A percentile compares a stretch with the other conserved stretches of the same genome.
phyloP scores from a whole-genome alignment of 352 stramenopile genomes.

The Pythium dissotocum region DNA sequence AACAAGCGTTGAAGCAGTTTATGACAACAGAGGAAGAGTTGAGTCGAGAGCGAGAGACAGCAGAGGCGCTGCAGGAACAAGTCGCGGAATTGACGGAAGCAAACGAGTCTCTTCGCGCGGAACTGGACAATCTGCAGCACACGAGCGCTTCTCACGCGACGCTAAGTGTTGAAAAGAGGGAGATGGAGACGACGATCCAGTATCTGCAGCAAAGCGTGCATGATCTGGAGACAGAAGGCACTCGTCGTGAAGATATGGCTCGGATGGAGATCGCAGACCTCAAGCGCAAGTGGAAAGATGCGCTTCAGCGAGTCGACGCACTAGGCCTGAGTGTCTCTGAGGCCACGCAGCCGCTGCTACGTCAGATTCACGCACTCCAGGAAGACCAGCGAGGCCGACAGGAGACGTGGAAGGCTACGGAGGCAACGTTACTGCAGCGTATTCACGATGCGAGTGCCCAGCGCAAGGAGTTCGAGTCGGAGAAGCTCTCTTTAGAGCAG shows the following conservation, averaged over 20 bases:
- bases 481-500: constrained; percentile 46
- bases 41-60: constrained; percentile 32
- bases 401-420: constrained; percentile 56
- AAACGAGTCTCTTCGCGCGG: constrained; percentile 37
- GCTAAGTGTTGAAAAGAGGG: constrained; percentile 49
- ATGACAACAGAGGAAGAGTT: constrained; percentile 32
- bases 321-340: constrained; percentile 69
- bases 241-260: constrained; percentile 61
- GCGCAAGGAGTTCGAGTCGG: constrained; percentile 36
- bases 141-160: constrained; percentile 48
- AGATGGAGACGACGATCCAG: constrained; percentile 61
- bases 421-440: constrained; percentile 42
- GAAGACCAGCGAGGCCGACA: constrained; percentile 64
- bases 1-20: constrained; percentile 27
- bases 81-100: constrained; percentile 33
- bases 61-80: constrained; percentile 30
- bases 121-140: constrained; percentile 45
- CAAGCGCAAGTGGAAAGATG: constrained; percentile 83
- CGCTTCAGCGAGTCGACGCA: constrained; percentile 62
- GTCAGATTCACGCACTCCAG: constrained; percentile 68
- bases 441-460: constrained; percentile 43
- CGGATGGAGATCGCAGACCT: constrained; percentile 53
- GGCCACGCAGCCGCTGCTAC: constrained; percentile 72
- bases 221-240: constrained; percentile 54
- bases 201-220: constrained; percentile 60